Evolutionary conservation across 768 basidiomycete genomes (phyloP).

Genomic region (Mycena rebaudengoi): DNA sequence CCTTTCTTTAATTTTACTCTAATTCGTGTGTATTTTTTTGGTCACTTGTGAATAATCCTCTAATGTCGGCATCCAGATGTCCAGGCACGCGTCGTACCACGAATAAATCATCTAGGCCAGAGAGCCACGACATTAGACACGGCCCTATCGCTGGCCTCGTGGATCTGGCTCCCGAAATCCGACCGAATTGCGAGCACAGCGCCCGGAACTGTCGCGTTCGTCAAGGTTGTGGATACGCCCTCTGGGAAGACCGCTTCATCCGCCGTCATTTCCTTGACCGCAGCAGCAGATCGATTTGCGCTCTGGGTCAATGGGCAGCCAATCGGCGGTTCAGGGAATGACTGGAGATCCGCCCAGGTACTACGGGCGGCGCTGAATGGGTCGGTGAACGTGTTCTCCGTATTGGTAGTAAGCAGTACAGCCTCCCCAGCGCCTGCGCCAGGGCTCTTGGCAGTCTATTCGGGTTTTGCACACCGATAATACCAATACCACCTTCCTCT

Average conservation of each 20-base stretch:
- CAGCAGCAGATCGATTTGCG: constrained; percentile 4
- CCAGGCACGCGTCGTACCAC: not conserved
- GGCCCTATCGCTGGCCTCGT: constrained; percentile 14
- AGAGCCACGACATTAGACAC: not conserved
- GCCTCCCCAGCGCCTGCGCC: not conserved
- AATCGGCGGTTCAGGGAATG: not conserved
- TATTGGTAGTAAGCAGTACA: constrained; percentile 5
- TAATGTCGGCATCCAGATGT: not conserved
- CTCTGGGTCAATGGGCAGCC: constrained; percentile 21
- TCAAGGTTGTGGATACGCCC: not conserved
- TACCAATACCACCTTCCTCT: not conserved
- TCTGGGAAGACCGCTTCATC: not conserved
- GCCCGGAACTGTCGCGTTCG: constrained; percentile 17
- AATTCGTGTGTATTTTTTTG: not conserved
- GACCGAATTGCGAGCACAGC: not conserved
- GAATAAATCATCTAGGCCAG: not conserved
- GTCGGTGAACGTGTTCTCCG: constrained; percentile 12
- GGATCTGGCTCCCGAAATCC: constrained; percentile 18
- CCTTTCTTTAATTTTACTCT: not conserved
- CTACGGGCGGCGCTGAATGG: constrained; percentile 5
- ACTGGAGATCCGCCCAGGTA: constrained; percentile 9
- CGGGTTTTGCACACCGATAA: constrained; percentile 1
- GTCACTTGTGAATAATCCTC: not conserved
- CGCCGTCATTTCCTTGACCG: constrained; percentile 15
- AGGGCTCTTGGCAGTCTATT: constrained; percentile 14